These are phyloP conservation scores for Debaryomyces subglobosus DNA, from an alignment of 1,139 yeast genomes.

Conservation along the genomic window DNA sequence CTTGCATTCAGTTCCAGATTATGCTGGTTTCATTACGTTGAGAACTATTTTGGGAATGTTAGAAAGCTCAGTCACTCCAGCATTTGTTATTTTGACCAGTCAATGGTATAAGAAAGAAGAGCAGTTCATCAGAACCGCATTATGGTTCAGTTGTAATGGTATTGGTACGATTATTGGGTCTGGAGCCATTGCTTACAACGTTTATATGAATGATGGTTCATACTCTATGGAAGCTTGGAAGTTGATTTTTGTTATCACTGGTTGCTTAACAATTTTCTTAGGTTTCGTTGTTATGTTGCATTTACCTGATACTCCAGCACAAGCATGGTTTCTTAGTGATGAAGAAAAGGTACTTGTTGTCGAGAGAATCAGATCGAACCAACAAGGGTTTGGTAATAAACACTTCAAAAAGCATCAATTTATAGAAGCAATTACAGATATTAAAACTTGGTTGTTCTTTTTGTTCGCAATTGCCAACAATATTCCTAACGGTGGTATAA, in stretches of 20 bases:
- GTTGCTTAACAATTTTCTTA: constrained; percentile 25
- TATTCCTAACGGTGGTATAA: constrained; percentile 37
- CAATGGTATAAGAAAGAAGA: constrained; percentile 26
- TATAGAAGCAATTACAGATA: constrained; percentile 50
- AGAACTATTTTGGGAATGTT: constrained; percentile 48
- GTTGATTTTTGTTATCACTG: constrained; percentile 28
- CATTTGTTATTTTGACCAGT: constrained; percentile 50
- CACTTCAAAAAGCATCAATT: constrained; percentile 57
- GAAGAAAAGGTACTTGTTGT: constrained; percentile 33
- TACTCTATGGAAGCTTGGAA: constrained; percentile 29
- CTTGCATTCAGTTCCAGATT: constrained; percentile 28
- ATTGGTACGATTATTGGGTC: constrained; percentile 25
- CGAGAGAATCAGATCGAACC: constrained; percentile 29
- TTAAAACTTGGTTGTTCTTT: constrained; percentile 42
- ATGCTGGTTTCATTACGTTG: constrained; percentile 29
- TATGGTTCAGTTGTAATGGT: constrained; percentile 30
- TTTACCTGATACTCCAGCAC: constrained; percentile 28
- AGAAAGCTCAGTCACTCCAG: constrained; percentile 59
- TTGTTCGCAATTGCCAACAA: constrained; percentile 25
- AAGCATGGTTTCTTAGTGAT: constrained; percentile 37
- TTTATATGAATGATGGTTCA: constrained; percentile 14
- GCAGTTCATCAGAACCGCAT: constrained; percentile 21
- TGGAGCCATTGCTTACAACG: constrained; percentile 25
- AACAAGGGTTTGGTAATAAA: constrained; percentile 58
- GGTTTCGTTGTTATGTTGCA: constrained; percentile 24